phyloP scores from a whole-genome alignment of 768 basidiomycete species.

The Boletus pseudo-olivaceus region DNA sequence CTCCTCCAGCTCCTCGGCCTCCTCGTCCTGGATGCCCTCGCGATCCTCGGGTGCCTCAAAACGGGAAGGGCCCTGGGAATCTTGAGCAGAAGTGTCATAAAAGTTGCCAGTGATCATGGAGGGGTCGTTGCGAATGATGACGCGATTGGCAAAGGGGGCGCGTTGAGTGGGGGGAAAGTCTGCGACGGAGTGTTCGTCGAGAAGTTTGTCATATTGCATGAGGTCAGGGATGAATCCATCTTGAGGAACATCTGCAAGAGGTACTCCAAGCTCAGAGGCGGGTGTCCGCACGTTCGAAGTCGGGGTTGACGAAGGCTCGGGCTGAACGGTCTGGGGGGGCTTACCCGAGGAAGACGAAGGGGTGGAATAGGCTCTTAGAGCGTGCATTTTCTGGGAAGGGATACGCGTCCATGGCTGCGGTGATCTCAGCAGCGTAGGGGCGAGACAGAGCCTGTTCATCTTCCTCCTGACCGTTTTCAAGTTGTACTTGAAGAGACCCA shows the following conservation, averaged over 20 bases:
- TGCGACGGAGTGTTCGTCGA: constrained; percentile 56
- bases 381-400: not conserved
- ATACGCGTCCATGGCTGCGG: constrained; percentile 3
- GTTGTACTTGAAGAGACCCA: not conserved
- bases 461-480: not conserved
- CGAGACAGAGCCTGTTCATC: constrained; percentile 29
- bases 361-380: constrained; percentile 17
- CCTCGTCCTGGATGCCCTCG: constrained; percentile 9
- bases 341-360: constrained; percentile 10
- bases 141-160: constrained; percentile 56
- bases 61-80: not conserved
- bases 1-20: constrained; percentile 16
- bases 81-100: constrained; percentile 18
- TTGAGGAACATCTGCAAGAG: constrained; percentile 21
- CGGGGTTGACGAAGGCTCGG: constrained; percentile 3
- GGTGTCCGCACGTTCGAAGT: not conserved
- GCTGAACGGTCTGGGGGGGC: not conserved
- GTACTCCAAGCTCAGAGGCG: constrained; percentile 8
- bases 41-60: constrained; percentile 2
- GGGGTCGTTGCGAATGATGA: constrained; percentile 68
- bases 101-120: constrained; percentile 52
- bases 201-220: constrained; percentile 55
- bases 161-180: constrained; percentile 51
- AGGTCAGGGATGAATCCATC: constrained; percentile 51
- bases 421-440: constrained; percentile 11